phyloP scores from a whole-genome alignment of 331 rosid genomes.

The Arachis monticola region DNA sequence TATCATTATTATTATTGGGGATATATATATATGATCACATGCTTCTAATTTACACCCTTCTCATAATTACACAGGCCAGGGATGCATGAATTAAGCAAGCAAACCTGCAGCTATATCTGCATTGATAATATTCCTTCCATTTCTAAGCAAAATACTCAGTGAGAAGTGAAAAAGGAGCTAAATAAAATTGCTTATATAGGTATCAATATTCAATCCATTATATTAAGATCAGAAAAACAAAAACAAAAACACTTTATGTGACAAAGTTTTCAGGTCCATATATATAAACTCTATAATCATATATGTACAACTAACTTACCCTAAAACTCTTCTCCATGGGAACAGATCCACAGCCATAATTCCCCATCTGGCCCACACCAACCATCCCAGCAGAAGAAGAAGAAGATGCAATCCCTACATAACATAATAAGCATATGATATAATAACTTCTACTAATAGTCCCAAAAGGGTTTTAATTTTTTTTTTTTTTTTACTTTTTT shows the following conservation, averaged over 20 bases:
- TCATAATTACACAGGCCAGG: background rate
- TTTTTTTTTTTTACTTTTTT: background rate
- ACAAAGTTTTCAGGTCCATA: background rate
- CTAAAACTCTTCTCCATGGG: constrained; percentile 86
- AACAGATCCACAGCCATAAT: constrained; percentile 72
- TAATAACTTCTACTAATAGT: background rate
- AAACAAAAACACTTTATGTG: background rate
- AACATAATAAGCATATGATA: constrained; percentile 6
- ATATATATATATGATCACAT: constrained; percentile 6
- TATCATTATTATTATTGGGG: background rate
- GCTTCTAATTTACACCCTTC: constrained; percentile 28
- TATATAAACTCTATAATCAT: background rate
- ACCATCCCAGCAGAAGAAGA: constrained; percentile 66
- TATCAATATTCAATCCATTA: background rate
- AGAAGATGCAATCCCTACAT: constrained; percentile 59
- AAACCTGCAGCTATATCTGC: constrained; percentile 8
- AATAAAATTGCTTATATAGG: background rate
- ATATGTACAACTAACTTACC: constrained; percentile 48
- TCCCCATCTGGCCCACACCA: constrained; percentile 66
- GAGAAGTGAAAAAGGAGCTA: background rate
- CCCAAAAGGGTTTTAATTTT: no score
- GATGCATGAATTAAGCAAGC: constrained; percentile 11
- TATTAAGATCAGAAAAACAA: background rate
- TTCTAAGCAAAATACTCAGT: constrained; percentile 13
- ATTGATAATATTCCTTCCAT: background rate